Percentiles rank a stretch among this genome's conserved stretches.
phyloP scores from a whole-genome alignment of 75 land plant genomes.

The Azolla pinnata region DNA sequence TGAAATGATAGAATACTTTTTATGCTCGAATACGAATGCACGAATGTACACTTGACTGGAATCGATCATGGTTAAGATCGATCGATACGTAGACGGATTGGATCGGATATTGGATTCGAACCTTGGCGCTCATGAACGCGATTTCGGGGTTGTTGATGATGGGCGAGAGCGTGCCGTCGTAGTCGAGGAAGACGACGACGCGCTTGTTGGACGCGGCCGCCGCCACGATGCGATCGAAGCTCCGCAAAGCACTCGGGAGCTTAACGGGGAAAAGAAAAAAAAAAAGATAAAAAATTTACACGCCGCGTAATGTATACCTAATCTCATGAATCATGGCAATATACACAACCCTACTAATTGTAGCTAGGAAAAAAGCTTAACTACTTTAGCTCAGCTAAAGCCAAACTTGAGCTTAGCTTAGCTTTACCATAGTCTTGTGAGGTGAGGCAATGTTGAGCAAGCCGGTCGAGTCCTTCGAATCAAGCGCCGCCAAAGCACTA shows the following conservation, averaged over 20 bases:
- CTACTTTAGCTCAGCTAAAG: too few relatives aligned
- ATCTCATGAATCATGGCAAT: too few relatives aligned
- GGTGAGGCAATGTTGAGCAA: too few relatives aligned
- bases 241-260: constrained; percentile 45
- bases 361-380: too few relatives aligned
- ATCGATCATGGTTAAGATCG: not conserved
- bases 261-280: too few relatives aligned
- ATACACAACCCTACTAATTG: too few relatives aligned
- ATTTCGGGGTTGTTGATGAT: constrained; percentile 58
- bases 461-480: too few relatives aligned
- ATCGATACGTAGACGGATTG: constrained; percentile 3
- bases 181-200: constrained; percentile 48
- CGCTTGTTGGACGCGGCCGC: constrained; percentile 29
- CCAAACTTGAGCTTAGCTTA: too few relatives aligned
- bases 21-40: not conserved
- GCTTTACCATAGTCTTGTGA: too few relatives aligned
- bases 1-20: not conserved
- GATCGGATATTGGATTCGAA: constrained; percentile 6
- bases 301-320: too few relatives aligned
- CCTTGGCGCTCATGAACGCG: constrained; percentile 46
- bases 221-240: constrained; percentile 30
- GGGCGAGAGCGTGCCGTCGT: constrained; percentile 62
- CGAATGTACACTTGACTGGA: not conserved
- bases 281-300: too few relatives aligned
- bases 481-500: too few relatives aligned